Evolutionary conservation across 2,329 filamentous ascomycete genomes (phyloP).

Genomic region (Hypoxylon sp.): DNA sequence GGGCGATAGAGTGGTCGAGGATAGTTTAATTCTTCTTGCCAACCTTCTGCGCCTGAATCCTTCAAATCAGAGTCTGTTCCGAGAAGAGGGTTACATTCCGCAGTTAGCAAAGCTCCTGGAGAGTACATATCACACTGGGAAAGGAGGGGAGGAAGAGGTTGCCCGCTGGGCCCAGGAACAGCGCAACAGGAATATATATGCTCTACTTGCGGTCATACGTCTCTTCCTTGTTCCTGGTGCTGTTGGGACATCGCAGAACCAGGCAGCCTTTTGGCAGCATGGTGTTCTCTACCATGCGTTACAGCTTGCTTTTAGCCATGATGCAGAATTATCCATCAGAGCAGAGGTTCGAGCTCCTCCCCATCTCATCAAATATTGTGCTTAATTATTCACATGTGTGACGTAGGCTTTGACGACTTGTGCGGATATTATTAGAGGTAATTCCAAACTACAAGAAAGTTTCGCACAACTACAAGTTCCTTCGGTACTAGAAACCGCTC

Average conservation of each 20-base stretch:
- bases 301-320: slow-evolving; percentile 82
- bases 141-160: slow-evolving; percentile 68
- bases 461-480: slow-evolving; percentile 90
- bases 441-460: slow-evolving; percentile 82
- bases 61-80: slow-evolving; percentile 93
- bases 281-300: slow-evolving; percentile 84
- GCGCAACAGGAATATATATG: slow-evolving; percentile 91
- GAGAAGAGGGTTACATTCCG: slow-evolving; percentile 86
- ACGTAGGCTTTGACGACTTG: slow-evolving; percentile 80
- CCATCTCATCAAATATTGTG: slow-evolving; percentile 35
- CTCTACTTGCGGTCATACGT: slow-evolving; percentile 85
- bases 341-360: slow-evolving; percentile 68
- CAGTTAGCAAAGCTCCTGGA: slow-evolving; percentile 78
- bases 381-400: slow-evolving; percentile 47
- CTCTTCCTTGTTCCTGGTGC: slow-evolving; percentile 88
- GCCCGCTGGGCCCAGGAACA: slow-evolving; percentile 82
- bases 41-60: slow-evolving; percentile 89
- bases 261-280: slow-evolving; percentile 86
- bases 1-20: slow-evolving; percentile 89
- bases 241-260: slow-evolving; percentile 83
- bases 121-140: slow-evolving; percentile 65
- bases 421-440: slow-evolving; percentile 88
- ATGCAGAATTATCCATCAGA: slow-evolving; percentile 81
- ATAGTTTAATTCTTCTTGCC: slow-evolving; percentile 90
- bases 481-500: slow-evolving; percentile 63